These are phyloP conservation scores for Pseudogymnoascus sp. DNA, from an alignment of 2,329 filamentous ascomycete genomes.

Conservation along the genomic window DNA sequence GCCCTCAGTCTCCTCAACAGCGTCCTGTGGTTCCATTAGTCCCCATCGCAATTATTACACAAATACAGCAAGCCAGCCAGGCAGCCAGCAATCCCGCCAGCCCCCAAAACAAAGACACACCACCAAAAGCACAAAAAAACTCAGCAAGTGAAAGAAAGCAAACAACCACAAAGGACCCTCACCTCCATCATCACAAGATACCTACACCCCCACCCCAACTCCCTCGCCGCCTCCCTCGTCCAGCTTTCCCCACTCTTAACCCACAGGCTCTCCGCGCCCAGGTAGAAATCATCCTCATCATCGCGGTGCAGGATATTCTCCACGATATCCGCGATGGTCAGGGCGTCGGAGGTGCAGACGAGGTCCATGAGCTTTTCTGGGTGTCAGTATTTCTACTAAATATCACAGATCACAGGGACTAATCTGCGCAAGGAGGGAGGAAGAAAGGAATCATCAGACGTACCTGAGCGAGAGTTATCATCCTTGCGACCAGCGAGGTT, in stretches of 20 bases:
- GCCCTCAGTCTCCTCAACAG: too few species aligned
- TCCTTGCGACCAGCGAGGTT: too few species aligned
- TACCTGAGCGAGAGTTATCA: too few species aligned
- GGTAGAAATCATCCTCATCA: not conserved
- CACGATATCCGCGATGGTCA: not conserved
- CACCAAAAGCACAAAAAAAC: too few species aligned
- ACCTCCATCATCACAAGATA: constrained; percentile 36
- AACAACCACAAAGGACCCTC: not conserved
- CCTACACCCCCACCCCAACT: not conserved
- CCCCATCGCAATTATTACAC: not conserved
- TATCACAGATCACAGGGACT: too few species aligned
- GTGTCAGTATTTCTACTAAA: not conserved
- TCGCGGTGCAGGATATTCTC: not conserved
- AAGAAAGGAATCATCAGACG: too few species aligned
- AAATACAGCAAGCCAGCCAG: not conserved
- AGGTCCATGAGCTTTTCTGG: not conserved
- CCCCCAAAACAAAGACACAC: too few species aligned
- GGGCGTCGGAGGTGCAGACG: not conserved
- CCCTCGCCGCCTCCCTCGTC: not conserved
- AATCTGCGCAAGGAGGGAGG: not conserved
- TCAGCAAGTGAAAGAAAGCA: too few species aligned
- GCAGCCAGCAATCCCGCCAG: not conserved
- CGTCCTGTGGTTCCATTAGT: not conserved
- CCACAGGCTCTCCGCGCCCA: not conserved
- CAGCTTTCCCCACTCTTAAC: not conserved